Conservation (phyloP, 257 asterid genomes). For the Fraxinus anomala region DNA sequence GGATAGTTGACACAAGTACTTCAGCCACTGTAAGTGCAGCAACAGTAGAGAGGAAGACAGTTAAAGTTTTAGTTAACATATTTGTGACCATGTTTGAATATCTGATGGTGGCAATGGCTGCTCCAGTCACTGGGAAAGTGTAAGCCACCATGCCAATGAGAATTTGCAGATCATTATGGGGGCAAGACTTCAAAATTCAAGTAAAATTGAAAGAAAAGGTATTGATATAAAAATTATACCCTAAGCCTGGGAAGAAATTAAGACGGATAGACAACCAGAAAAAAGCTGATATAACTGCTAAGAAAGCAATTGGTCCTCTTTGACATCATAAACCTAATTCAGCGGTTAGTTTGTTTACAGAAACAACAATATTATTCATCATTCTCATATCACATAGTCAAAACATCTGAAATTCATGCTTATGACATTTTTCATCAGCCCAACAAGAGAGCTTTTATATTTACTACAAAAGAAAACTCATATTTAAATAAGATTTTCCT, state of each 20-base stretch:
- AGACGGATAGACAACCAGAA: too few relatives aligned
- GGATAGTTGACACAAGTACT: conserved; percentile 35
- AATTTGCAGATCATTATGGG: too few relatives aligned
- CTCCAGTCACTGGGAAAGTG: conserved; percentile 66
- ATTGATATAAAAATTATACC: too few relatives aligned
- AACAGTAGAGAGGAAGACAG: conserved; percentile 42
- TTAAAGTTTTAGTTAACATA: conserved; percentile 34
- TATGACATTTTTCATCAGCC: neutral
- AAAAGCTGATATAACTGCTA: too few relatives aligned
- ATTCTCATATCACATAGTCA: neutral
- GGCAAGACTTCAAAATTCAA: too few relatives aligned
- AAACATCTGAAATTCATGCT: neutral
- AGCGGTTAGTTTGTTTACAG: conserved; percentile 14
- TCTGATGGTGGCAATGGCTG: conserved; percentile 53
- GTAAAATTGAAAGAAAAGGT: too few relatives aligned
- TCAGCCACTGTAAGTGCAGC: conserved; percentile 22
- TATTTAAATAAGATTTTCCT: neutral
- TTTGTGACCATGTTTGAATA: conserved; percentile 40
- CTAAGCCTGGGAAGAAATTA: too few relatives aligned
- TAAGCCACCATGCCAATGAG: conserved; percentile 48
- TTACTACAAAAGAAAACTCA: neutral
- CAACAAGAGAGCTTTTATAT: neutral
- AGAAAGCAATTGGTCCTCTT: too few relatives aligned
- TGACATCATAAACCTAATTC: too few relatives aligned
- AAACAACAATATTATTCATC: neutral